Percentiles rank a stretch among this genome's conserved stretches.
Conservation (phyloP, 768 basidiomycete genomes). For the Chalciporus sphaerocephalus region DNA sequence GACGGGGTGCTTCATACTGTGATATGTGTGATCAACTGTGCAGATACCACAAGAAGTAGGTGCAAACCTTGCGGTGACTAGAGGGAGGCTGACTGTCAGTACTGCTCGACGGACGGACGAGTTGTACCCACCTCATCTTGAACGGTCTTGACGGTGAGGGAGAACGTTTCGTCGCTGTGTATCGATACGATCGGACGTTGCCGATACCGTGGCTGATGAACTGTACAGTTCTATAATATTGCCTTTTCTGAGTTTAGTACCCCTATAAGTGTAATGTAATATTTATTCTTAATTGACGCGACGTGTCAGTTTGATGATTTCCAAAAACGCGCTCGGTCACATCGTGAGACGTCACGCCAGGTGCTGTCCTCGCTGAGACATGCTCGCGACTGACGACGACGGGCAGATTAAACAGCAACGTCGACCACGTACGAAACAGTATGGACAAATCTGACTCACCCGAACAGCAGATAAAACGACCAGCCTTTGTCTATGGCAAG, state of each 20-base stretch:
- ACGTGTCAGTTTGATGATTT: conserved; percentile 21
- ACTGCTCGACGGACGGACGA: background rate
- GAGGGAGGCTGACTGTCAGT: conserved; percentile 20
- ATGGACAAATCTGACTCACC: conserved; percentile 2
- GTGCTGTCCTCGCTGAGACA: background rate
- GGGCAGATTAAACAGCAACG: conserved; percentile 4
- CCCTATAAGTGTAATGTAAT: conserved; percentile 13
- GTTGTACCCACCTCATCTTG: conserved; percentile 60
- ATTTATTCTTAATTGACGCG: conserved; percentile 15
- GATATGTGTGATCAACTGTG: conserved; percentile 22
- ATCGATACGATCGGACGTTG: conserved; percentile 18
- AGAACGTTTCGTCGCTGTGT: conserved; percentile 1
- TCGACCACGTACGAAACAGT: conserved; percentile 1
- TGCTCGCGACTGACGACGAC: conserved; percentile 2
- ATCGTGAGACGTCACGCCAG: conserved; percentile 28
- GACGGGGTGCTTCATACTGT: conserved; percentile 97
- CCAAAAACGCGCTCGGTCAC: conserved; percentile 35
- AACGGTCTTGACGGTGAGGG: conserved; percentile 22
- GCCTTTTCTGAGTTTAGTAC: conserved; percentile 6
- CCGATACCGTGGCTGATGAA: conserved; percentile 29
- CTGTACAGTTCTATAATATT: conserved; percentile 26
- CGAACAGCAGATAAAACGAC: conserved; percentile 17
- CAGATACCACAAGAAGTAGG: conserved; percentile 15
- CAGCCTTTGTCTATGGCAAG: conserved; percentile 27
- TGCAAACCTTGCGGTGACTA: conserved; percentile 83